A percentile compares a stretch with the other conserved stretches of the same genome.
Evolutionary conservation across 768 basidiomycete species (phyloP).

Genomic region (Lentinus tigrinus): DNA sequence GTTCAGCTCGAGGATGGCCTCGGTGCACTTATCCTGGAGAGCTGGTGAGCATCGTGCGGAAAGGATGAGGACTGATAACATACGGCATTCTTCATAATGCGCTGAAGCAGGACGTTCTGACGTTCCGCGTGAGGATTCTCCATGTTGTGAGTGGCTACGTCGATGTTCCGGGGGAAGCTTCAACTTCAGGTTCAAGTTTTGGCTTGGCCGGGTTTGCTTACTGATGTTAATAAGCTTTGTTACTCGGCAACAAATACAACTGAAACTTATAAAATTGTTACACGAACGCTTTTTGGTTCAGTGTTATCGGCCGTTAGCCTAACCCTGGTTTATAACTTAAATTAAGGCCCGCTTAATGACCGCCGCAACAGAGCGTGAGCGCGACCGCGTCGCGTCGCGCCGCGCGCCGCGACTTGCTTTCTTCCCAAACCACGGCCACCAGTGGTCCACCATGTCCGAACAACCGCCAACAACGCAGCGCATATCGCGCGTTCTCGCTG

Average conservation of each 20-base stretch:
- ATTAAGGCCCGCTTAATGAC: too few species aligned
- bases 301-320: too few species aligned
- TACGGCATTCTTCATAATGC: conserved; percentile 89
- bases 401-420: background rate
- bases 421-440: background rate
- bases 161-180: background rate
- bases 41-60: background rate
- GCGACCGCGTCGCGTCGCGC: background rate
- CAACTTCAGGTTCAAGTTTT: too few species aligned
- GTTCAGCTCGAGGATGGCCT: conserved; percentile 86
- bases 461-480: conserved; percentile 7
- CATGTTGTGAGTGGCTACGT: conserved; percentile 44
- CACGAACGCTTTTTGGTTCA: too few species aligned
- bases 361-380: background rate
- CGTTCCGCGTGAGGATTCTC: conserved; percentile 95
- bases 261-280: too few species aligned
- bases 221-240: too few species aligned
- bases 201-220: too few species aligned
- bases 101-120: conserved; percentile 88
- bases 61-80: conserved; percentile 28
- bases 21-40: conserved; percentile 84
- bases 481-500: conserved; percentile 20
- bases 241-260: too few species aligned
- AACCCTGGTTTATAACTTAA: too few species aligned
- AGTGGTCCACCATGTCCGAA: conserved; percentile 5